Evolutionary conservation across 306 rosid species (phyloP).

Genomic region (Argentina anserina): DNA sequence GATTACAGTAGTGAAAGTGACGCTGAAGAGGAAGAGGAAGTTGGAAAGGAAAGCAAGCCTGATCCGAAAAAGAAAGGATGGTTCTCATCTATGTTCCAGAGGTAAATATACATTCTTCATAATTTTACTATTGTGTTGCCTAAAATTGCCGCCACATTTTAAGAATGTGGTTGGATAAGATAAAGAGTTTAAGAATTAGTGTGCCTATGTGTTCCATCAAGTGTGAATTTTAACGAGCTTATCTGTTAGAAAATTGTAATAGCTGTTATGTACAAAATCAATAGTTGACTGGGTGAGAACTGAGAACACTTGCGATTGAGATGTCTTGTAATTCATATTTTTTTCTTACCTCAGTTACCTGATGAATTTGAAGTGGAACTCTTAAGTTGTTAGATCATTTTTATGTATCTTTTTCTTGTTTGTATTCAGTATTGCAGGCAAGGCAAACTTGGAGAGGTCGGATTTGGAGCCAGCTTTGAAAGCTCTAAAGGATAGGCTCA

Average conservation of each 20-base stretch:
- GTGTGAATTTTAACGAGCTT: background rate
- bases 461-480: slow-evolving; percentile 95
- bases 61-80: slow-evolving; percentile 90
- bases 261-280: background rate
- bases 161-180: background rate
- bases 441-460: slow-evolving; percentile 88
- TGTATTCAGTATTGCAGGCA: slow-evolving; percentile 85
- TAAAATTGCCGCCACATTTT: background rate
- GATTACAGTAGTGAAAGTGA: slow-evolving; percentile 84
- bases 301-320: background rate
- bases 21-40: slow-evolving; percentile 69
- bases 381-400: background rate
- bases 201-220: background rate
- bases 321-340: background rate
- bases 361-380: background rate
- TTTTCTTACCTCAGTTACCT: background rate
- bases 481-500: slow-evolving; percentile 93
- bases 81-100: slow-evolving; percentile 96
- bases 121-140: background rate
- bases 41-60: slow-evolving; percentile 55
- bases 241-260: background rate
- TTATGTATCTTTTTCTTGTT: slow-evolving; percentile 7
- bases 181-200: background rate
- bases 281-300: background rate
- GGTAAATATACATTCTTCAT: slow-evolving; percentile 36